Evolutionary conservation across 1,284 basidiomycete genomes (phyloP).

Genomic region (Apiotrichum sp.): DNA sequence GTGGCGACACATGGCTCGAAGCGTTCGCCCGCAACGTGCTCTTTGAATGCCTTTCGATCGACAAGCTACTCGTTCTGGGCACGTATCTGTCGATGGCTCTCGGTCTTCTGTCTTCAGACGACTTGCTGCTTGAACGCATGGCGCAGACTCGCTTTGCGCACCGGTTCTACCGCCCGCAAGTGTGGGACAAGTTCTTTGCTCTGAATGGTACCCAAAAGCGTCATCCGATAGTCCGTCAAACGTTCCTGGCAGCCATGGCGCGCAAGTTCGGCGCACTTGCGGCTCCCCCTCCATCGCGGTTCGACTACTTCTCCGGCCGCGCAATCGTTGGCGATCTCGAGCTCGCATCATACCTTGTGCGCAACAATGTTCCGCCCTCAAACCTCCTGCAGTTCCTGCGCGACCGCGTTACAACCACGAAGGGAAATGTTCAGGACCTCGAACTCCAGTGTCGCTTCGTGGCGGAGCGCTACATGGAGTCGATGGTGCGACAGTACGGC

Average conservation of each 20-base stretch:
- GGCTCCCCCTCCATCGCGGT: neutral
- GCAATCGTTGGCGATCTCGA: neutral
- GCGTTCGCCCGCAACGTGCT: conserved; percentile 68
- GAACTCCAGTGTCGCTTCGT: conserved; percentile 22
- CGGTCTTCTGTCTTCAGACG: conserved; percentile 1
- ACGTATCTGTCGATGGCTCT: conserved; percentile 60
- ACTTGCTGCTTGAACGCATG: conserved; percentile 17
- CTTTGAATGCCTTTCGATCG: conserved; percentile 79
- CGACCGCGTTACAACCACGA: conserved; percentile 8
- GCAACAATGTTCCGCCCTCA: conserved; percentile 22
- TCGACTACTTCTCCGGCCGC: neutral
- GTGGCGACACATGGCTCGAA: conserved; percentile 53
- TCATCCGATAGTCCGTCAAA: conserved; percentile 28
- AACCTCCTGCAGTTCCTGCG: conserved; percentile 22
- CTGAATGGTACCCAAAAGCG: conserved; percentile 18
- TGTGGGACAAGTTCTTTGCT: conserved; percentile 25
- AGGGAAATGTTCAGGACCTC: neutral
- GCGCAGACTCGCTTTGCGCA: conserved; percentile 24
- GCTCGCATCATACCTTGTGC: conserved; percentile 19
- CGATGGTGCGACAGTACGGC: conserved; percentile 16
- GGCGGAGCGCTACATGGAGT: conserved; percentile 17
- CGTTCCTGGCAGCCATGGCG: conserved; percentile 21
- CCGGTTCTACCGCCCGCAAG: conserved; percentile 24
- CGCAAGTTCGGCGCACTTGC: neutral
- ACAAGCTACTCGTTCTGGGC: conserved; percentile 72